Evolutionary conservation across 2,329 filamentous ascomycete genomes (phyloP), one percentile per base, ranked within the genome.

Genomic region (Sarocladium strictum): DNA sequence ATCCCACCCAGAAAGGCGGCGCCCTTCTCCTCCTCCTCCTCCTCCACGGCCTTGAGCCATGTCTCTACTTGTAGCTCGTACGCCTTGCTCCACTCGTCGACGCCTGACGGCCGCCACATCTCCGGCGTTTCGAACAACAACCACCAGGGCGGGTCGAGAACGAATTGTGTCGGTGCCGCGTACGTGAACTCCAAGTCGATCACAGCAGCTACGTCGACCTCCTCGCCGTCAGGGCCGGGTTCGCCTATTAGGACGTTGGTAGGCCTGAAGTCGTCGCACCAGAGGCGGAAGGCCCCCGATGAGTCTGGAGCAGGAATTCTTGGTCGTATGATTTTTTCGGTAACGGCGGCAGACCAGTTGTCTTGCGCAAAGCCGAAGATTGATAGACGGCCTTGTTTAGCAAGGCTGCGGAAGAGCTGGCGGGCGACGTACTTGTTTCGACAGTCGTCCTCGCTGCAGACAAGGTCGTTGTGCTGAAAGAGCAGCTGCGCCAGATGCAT

Each of bases 171-270:
- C 0, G 70, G 69, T 0, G 62, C 70, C 1, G 57, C 62, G 55
- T 72, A 72, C 0, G 67, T 58, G 54, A 69, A 71, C 59, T 75
- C 72, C 70, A 69, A 75, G 57, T 75, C 71, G 3, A 76, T 68
- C 0, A 71, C 15, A 3, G 62, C 68, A 10, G 65, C 60, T 1
- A 74, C 54, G 0, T 61, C 35, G 56, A 55, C 47, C 69, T 57
- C 54, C 75, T 56, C 0, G 61, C 66, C 1, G 45, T 32, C 0
- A 75, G 57, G 52, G 3, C 65, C 53, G 3, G 64, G 51, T 4
- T 63, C 54, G 21, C 67, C 60, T 1, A 71, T 7, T 2, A 74
- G 59, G 23, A 71, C 56, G 43, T 73, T 72, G 2, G 57, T 56
- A 14, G 68, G 61, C 2, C 64, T 55, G 10, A 72, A 62, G 55